A percentile compares a stretch with the other conserved stretches of the same genome.
Conservation (phyloP, 345 rosid species). For the Dipteronia sinensis region DNA sequence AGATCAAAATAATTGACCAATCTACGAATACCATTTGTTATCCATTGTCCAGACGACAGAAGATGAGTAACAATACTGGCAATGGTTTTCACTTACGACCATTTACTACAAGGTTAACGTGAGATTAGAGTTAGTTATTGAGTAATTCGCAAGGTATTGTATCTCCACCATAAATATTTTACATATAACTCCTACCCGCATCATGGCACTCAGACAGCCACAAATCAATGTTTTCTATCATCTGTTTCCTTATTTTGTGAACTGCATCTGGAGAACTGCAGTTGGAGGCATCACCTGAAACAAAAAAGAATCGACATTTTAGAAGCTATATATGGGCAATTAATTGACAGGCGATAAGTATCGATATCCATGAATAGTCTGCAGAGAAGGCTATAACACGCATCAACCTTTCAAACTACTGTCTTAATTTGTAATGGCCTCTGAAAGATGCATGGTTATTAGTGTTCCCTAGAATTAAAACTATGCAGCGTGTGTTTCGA, state of each 20-base stretch:
- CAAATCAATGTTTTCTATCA: constrained; percentile 78
- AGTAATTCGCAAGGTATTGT: background rate
- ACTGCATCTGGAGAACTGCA: constrained; percentile 91
- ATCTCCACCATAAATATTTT: constrained; percentile 7
- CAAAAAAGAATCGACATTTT: background rate
- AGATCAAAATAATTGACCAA: background rate
- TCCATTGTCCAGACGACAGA: constrained; percentile 7
- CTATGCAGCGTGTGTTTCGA: background rate
- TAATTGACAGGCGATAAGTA: background rate
- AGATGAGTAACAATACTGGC: background rate
- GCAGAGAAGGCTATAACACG: background rate
- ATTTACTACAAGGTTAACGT: constrained; percentile 25
- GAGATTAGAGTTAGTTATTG: constrained; percentile 17
- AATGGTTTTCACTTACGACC: constrained; percentile 8
- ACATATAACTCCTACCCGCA: constrained; percentile 40
- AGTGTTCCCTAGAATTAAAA: background rate
- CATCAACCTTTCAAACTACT: background rate
- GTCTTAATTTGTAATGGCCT: background rate
- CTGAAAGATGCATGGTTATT: background rate
- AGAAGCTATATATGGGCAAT: background rate
- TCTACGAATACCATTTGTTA: background rate
- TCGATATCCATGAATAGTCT: background rate
- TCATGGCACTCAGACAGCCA: constrained; percentile 84
- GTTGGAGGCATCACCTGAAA: constrained; percentile 67
- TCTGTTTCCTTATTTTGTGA: constrained; percentile 74